phyloP scores from a whole-genome alignment of 352 stramenopile species.

The Phytophthora rubi region DNA sequence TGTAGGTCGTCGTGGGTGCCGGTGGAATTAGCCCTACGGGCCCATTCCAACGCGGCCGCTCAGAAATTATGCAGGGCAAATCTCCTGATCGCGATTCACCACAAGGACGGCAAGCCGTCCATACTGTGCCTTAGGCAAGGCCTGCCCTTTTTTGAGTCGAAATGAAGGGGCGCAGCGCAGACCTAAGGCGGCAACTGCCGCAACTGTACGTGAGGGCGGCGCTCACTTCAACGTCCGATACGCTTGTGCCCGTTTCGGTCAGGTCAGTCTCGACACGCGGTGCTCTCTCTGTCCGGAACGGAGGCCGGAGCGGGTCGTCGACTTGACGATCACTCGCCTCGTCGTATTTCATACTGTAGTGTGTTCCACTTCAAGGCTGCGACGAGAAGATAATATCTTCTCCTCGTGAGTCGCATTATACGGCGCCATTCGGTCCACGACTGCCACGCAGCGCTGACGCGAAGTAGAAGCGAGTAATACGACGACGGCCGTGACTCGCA shows the following conservation, averaged over 20 bases:
- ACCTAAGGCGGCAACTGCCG: slow-evolving; percentile 17
- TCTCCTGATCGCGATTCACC: slow-evolving; percentile 87
- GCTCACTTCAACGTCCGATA: not conserved
- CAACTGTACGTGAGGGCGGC: slow-evolving; percentile 30
- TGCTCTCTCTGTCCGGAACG: not conserved
- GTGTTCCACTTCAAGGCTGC: no score
- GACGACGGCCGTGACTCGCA: not conserved
- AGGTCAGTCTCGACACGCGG: slow-evolving; percentile 60
- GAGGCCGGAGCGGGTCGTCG: slow-evolving; percentile 9
- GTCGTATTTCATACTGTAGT: not conserved
- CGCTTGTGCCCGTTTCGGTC: no score
- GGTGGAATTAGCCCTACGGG: slow-evolving; percentile 49
- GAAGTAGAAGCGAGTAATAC: slow-evolving; percentile 2
- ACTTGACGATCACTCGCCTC: slow-evolving; percentile 13
- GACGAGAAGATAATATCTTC: not conserved
- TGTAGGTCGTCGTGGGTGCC: slow-evolving; percentile 5
- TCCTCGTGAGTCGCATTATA: not conserved
- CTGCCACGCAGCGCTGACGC: not conserved
- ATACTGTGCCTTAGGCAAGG: slow-evolving; percentile 40
- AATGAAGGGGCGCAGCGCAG: not conserved
- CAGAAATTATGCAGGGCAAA: slow-evolving; percentile 87
- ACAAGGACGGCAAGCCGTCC: slow-evolving; percentile 32
- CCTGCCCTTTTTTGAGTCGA: slow-evolving; percentile 46
- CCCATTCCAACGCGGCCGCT: slow-evolving; percentile 35
- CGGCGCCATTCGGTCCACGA: not conserved